Evolutionary conservation across 129 eudicot species (phyloP), one percentile per base, ranked within the genome.

Genomic region (Pseudognaphalium luteoalbum): DNA sequence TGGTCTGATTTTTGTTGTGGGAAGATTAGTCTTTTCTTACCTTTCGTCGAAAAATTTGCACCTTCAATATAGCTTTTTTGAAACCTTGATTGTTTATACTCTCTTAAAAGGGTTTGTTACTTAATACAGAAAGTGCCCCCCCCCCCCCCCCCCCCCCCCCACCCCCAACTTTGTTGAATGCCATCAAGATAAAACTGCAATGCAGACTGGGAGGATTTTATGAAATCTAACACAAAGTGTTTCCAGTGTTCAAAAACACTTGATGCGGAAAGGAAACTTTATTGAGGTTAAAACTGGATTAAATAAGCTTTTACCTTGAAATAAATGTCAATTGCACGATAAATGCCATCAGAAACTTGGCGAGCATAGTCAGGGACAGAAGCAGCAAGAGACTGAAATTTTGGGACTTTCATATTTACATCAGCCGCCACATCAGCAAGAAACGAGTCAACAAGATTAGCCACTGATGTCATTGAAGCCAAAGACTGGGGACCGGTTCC

Each of bases 351-450:
- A 39, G 84, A 80, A 51, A 83, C 73, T 10, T 91, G 88, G 69
- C 96, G 83, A 19, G 93, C 96, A 74, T 89, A 87, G 72, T 92
- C 97, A 33, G 97, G 97, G 39, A 92, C 62, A 19, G 89, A 79
- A 56, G 88, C 87, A 80, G 91, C 93, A 70, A 92, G 88, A 42
- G 89, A 70, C 74, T 76, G 91, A 73, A 92, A 92, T 60, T 87
- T 87, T 0, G 91, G 87, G 54, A 86, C 77, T 68, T 89, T 89
- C 75, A 89, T 44, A 62, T 92, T 89, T 58, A 86, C 87, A 80
- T 92, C 97, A 8, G 96, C 83, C 0, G 96, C 93, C 67, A 92
- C 89, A 5, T 92, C 97, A 44, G 96, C 96, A 44, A 92, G 91
- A 83, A 87, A 89, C 0, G 85, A 72, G 68, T 92, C 96, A 44